Conservation (phyloP, 495 filamentous ascomycete species). For the Penicillium maclennaniae region DNA sequence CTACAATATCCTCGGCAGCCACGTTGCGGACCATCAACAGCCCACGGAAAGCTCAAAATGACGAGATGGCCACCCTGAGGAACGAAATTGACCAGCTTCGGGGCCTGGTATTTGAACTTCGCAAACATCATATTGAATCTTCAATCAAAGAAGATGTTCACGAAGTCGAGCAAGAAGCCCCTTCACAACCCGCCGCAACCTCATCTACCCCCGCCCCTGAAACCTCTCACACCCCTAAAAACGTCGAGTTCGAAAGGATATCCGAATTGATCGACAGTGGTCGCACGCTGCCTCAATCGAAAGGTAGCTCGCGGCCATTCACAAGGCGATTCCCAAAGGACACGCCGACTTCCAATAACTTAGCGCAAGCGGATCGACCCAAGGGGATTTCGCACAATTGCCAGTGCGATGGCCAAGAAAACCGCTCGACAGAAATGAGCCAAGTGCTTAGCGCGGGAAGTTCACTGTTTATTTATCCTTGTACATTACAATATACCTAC, state of each 20-base stretch:
- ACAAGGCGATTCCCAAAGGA: neutral
- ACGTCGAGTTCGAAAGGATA: conserved; percentile 16
- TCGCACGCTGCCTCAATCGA: neutral
- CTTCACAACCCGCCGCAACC: neutral
- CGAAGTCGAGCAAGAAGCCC: conserved; percentile 1
- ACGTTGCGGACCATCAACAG: neutral
- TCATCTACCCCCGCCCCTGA: neutral
- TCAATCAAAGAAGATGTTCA: conserved; percentile 10
- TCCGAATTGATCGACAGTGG: conserved; percentile 4
- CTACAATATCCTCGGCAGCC: neutral
- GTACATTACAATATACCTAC: conserved; percentile 16
- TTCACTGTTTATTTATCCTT: conserved; percentile 4
- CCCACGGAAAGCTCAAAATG: conserved; percentile 1
- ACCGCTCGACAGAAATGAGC: neutral
- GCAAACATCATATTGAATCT: conserved; percentile 19
- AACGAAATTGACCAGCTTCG: conserved; percentile 34
- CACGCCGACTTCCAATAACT: neutral
- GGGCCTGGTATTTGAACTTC: conserved; percentile 31
- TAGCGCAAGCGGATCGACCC: neutral
- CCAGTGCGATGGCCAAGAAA: neutral
- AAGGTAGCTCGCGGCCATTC: neutral
- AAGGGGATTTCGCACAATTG: neutral
- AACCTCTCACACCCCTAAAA: conserved; percentile 5
- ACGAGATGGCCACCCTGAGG: conserved; percentile 29
- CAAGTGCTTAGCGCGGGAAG: neutral